A percentile compares a stretch with the other conserved stretches of the same genome.
Conservation (phyloP, 2,329 filamentous ascomycete genomes). For the Alternaria gaisen region DNA sequence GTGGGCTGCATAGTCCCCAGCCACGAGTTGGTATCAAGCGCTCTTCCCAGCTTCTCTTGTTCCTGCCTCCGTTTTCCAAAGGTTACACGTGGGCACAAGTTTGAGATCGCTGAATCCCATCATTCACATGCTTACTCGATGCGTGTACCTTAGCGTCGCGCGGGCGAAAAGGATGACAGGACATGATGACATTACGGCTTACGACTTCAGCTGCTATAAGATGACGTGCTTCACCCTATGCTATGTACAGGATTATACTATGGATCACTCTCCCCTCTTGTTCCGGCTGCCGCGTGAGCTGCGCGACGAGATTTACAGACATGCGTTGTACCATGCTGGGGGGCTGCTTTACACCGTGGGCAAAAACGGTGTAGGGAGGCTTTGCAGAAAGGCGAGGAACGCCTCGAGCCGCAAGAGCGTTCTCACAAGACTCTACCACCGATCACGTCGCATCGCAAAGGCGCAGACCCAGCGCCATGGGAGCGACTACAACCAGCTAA, state of each 20-base stretch:
- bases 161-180: not conserved
- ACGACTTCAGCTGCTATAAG: not conserved
- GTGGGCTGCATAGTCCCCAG: no score
- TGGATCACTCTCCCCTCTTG: not conserved
- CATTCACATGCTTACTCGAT: not conserved
- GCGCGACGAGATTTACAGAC: constrained; percentile 4
- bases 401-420: not conserved
- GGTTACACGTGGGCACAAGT: no score
- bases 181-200: not conserved
- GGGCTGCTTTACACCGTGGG: not conserved
- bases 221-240: not conserved
- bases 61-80: no score
- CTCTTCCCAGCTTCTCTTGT: no score
- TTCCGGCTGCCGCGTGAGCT: constrained; percentile 5
- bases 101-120: no score
- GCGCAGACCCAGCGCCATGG: not conserved
- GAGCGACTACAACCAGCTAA: not conserved
- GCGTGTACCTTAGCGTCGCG: not conserved
- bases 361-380: constrained; percentile 2
- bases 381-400: not conserved
- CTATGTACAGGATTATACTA: not conserved
- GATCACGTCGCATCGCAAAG: not conserved
- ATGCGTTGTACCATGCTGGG: not conserved
- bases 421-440: not conserved
- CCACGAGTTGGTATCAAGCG: no score